These are phyloP conservation scores for Moelleriella libera DNA, from an alignment of 2,329 filamentous ascomycete genomes.

Conservation along the genomic window DNA sequence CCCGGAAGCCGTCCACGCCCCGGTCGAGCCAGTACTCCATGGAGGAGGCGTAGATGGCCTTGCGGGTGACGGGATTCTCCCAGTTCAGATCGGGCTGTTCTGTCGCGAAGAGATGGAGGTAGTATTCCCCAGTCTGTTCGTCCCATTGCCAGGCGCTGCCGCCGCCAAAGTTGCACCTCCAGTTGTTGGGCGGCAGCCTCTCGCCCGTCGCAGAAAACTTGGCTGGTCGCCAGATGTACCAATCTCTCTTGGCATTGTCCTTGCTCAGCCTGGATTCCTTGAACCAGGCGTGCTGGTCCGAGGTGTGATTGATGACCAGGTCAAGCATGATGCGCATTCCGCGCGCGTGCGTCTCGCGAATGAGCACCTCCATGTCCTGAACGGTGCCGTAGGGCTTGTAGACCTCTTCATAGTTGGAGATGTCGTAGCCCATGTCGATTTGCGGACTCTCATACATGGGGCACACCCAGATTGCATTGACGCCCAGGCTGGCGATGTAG, in stretches of 20 bases:
- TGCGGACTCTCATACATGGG: conserved; percentile 53
- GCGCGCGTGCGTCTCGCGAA: conserved; percentile 42
- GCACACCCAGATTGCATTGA: conserved; percentile 53
- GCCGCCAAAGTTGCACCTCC: conserved; percentile 47
- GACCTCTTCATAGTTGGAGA: conserved; percentile 52
- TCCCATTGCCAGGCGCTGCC: conserved; percentile 58
- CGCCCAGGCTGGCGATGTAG: conserved; percentile 45
- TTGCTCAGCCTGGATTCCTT: conserved; percentile 47
- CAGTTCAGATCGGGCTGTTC: conserved; percentile 81
- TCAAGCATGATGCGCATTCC: conserved; percentile 62
- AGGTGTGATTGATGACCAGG: conserved; percentile 67
- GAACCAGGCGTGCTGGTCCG: conserved; percentile 59
- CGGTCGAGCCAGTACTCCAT: conserved; percentile 70
- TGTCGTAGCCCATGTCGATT: conserved; percentile 58
- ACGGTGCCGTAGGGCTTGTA: conserved; percentile 53
- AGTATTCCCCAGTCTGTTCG: conserved; percentile 59
- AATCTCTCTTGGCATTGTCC: conserved; percentile 50
- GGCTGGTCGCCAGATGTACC: conserved; percentile 48
- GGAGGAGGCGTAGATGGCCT: conserved; percentile 55
- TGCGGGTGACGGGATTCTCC: conserved; percentile 54
- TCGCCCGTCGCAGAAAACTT: conserved; percentile 40
- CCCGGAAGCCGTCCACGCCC: conserved; percentile 60
- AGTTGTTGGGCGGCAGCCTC: conserved; percentile 62
- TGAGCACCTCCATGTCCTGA: conserved; percentile 48
- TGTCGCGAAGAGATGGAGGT: conserved; percentile 59